phyloP scores from a whole-genome alignment of 129 eudicot species.

The Helianthus annuus region DNA sequence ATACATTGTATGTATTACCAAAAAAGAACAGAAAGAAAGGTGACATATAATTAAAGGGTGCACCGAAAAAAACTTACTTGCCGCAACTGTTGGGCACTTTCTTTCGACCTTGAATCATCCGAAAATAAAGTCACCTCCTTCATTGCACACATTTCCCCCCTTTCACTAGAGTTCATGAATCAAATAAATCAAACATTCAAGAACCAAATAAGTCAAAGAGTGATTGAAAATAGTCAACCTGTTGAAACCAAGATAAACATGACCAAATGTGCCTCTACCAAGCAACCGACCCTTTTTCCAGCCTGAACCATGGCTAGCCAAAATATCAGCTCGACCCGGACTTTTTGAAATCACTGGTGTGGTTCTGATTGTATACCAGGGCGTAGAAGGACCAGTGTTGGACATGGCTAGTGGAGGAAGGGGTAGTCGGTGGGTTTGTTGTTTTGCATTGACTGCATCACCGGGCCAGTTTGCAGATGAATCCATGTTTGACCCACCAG shows the following conservation, averaged over 20 bases:
- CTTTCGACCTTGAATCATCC: constrained; percentile 61
- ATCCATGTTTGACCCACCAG: constrained; percentile 41
- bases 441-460: constrained; percentile 31
- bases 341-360: constrained; percentile 42
- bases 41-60: constrained; percentile 4
- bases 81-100: constrained; percentile 51
- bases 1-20: neutral
- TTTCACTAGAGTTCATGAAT: constrained; percentile 42
- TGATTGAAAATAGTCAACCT: constrained; percentile 35
- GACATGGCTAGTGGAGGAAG: constrained; percentile 49
- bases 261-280: constrained; percentile 74
- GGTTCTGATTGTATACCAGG: constrained; percentile 45
- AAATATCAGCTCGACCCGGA: constrained; percentile 41
- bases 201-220: constrained; percentile 7
- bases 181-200: neutral
- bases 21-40: neutral
- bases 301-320: constrained; percentile 42
- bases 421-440: constrained; percentile 54
- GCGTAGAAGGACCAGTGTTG: constrained; percentile 41
- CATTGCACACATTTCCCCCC: constrained; percentile 74
- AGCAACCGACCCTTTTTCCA: constrained; percentile 72
- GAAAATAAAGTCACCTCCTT: constrained; percentile 60
- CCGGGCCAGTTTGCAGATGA: constrained; percentile 35
- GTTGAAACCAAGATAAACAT: constrained; percentile 67
- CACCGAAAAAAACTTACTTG: constrained; percentile 47